Evolutionary conservation across 2,329 filamentous ascomycete species (phyloP), one percentile per base, ranked within the genome.

Genomic region (Ceratocystis diversiconidia): DNA sequence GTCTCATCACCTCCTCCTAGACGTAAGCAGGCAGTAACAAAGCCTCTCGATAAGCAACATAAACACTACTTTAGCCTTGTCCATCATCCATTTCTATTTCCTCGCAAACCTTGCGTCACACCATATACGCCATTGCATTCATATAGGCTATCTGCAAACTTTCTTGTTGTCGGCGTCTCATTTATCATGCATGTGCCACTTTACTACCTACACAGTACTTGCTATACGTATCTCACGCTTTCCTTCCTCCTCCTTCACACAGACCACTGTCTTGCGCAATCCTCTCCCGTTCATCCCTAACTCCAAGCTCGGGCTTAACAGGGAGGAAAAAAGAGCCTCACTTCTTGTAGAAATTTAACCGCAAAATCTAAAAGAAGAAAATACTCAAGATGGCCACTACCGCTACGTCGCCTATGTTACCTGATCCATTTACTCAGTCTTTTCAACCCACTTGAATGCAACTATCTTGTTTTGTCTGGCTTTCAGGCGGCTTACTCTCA

Each of bases 291-390:
- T 22, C 30, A 61, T 61, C 28, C 30, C 17, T 30, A 15, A 12
- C 52, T 57, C 22, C 12, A 28, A 57, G 22, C 52, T 28, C 25
- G 48, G 48, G n/a, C 48, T 50, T 50, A 22, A 50, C 10, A 57
- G 22, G 52, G 10, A 28, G n/a, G n/a, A 60, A 61, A 61, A 60
- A 61, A 43, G n/a, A 43, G 36, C 32, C 59, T 61, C 32, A 61
- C 28, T 32, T 61, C 32, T 30, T 12, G 12, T 17, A 7, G 30
- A 12, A 30, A 25, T 8, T 17, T 15, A 57, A 12, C 6, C 22
- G 1, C 36, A 41, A 41, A 15, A 15, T 41, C 36, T 15, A 41
- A 41, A 41, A 41, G 36, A 41, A 41, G 1, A 41, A 12, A 41
- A 41, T 10, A 15, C 36, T 15, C 36, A 15, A 15, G 10, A 41